Base-by-base conservation (phyloP, 495 filamentous ascomycete genomes). In the Xylaria palmicola region DNA sequence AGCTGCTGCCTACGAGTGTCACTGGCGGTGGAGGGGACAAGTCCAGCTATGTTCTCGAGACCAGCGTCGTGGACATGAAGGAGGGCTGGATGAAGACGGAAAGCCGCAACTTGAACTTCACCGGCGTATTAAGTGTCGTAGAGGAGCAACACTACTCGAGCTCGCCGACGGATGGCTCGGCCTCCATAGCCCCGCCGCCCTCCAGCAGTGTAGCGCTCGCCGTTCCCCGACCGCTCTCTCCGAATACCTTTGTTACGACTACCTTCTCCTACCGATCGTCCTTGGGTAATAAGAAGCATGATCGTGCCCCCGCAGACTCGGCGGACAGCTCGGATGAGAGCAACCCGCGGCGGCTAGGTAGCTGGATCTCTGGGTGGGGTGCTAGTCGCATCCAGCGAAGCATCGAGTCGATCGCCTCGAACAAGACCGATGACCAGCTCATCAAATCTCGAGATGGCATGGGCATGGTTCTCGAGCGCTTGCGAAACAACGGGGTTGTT, bases 401-500 rank as follows among this genome's bases (percentile, higher is more conserved):
- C 58, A 96, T 99, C 68, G 94, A 99, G 78, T 75, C 87, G 36
- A 90, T 98, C 44, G 93, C 91, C 0, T 81, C 93, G 48, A 90
- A 86, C 59, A 86, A 91, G 56, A 95, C 94, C 53, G 82, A 87
- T 48, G 89, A 92, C 60, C 90, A 92, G 40, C 79, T 98, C 56
- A 79, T 88, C 56, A 95, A 93, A 70, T 93, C 90, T 70, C 91
- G 92, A 65, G 87, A 97, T 70, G 94, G 95, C 17, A 97, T 99
- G 94, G 90, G 88, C 56, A 85, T 97, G 43, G 93, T 99, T 15
- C 80, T 99, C 24, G 90, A 95, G 73, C 83, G 94, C 36, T 71
- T 98, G 63, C 84, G 94, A 56, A 79, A 81, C 63, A 81, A 79
- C 54, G 90, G 92, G 12, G 90, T 96, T 10, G 85, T 97, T 39